These are phyloP conservation scores for Trypethelium eluteriae DNA, from an alignment of 495 filamentous ascomycete genomes.

Conservation along the genomic window DNA sequence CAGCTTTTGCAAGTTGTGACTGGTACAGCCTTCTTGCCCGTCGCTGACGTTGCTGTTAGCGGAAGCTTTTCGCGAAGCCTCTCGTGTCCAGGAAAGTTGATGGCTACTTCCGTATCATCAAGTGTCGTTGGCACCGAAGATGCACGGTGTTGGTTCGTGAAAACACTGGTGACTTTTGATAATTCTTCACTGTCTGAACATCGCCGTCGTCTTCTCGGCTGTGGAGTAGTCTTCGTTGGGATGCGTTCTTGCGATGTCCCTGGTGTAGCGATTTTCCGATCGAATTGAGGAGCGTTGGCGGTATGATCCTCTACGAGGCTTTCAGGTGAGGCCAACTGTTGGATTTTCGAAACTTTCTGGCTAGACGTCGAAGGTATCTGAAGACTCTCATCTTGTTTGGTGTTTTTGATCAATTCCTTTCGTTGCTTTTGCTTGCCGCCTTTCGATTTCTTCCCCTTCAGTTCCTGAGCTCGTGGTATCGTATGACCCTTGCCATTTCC, in stretches of 20 bases:
- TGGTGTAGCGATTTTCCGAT: not conserved
- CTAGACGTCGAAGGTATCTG: not conserved
- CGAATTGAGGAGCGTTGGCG: not conserved
- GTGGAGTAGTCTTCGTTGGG: not conserved
- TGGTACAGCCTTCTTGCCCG: not conserved
- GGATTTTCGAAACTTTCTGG: not conserved
- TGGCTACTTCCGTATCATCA: not conserved
- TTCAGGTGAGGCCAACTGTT: constrained; percentile 27
- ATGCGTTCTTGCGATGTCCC: not conserved
- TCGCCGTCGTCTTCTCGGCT: not conserved
- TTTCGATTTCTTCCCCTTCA: not conserved
- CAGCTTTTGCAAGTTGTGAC: constrained; percentile 9
- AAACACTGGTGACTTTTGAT: not conserved
- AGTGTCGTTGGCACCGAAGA: not conserved
- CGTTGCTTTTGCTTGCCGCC: not conserved
- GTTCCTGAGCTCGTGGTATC: not conserved
- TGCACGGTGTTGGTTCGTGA: not conserved
- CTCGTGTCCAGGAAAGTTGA: not conserved
- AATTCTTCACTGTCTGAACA: not conserved
- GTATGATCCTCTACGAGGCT: constrained; percentile 15
- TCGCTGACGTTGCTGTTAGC: not conserved
- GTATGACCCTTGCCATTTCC: not conserved
- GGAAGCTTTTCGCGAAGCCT: not conserved
- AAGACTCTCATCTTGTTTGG: not conserved
- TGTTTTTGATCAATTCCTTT: not conserved